Base-by-base conservation (phyloP, 2,329 filamentous ascomycete species). In the Eutypa lata region DNA sequence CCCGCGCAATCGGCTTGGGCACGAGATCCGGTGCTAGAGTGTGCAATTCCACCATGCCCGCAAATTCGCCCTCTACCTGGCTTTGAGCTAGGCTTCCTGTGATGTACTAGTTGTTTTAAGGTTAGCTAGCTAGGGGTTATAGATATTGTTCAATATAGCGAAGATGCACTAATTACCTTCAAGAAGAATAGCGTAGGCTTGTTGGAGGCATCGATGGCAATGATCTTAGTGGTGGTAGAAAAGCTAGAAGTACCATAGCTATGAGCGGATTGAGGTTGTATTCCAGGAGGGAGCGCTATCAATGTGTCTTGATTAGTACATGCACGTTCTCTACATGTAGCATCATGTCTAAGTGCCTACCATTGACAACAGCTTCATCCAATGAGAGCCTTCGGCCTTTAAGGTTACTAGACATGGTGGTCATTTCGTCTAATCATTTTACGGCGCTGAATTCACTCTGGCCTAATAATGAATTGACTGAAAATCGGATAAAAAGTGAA, bases 201-300 rank as follows among this genome's bases (percentile, higher is more conserved):
- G 2, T 37, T 14, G 1, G 33, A 31, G 3, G 28, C 2, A 24
- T 50, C 49, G 7, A 53, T n/a, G 3, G 50, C 54, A 21, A 51
- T 48, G 10, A 58, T 44, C 33, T 56, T 58, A 21, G 56, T 52
- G n/a, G 56, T 56, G 22, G 54, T 53, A 1, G 54, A 50, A 51
- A 49, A 54, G 2, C 35, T 37, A 7, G 56, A 58, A 2, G 43
- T 5, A 1, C 54, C 52, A 46, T 58, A 53, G 24, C 26, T 31
- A 6, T 47, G 38, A 1, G 52, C 47, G 2, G 47, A 54, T 18
- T 43, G 21, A 11, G 33, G 38, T 14, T 44, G 49, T 0, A 43
- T 53, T 3, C 51, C 56, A 7, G 47, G 1, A 2, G 52, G 56
- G 3, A 56, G 26, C 4, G 48, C 56, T 56, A 31, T 47, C 19